Evolutionary conservation across 371 early-diverging fungal genomes (phyloP).

Genomic region (Hamiltosporidium tvaerminnensis): DNA sequence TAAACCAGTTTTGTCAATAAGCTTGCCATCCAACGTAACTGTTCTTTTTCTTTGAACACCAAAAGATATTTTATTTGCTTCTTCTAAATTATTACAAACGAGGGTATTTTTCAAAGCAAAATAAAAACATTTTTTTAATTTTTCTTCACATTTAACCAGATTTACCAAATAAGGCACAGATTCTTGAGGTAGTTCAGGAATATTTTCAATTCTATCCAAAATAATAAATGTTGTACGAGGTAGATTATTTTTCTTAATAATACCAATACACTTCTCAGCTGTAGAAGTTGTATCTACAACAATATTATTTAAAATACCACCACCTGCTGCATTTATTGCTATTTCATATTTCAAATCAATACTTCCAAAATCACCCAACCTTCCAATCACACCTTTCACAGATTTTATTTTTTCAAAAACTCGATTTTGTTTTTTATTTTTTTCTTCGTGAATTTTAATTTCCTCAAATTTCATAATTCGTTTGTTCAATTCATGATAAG

Average conservation of each 20-base stretch:
- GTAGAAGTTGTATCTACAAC: constrained; percentile 49
- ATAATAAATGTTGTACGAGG: neutral
- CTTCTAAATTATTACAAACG: constrained; percentile 35
- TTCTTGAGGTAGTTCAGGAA: constrained; percentile 6
- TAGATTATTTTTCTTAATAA: constrained; percentile 29
- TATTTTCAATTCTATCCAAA: constrained; percentile 39
- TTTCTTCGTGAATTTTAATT: constrained; percentile 10
- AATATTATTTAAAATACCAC: constrained; percentile 38
- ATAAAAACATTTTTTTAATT: constrained; percentile 40
- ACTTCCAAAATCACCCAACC: constrained; percentile 39
- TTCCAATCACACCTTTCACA: constrained; percentile 47
- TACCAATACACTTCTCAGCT: constrained; percentile 46
- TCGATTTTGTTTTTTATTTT: constrained; percentile 19
- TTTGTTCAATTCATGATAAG: constrained; percentile 8
- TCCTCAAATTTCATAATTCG: neutral
- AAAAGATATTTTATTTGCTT: constrained; percentile 48
- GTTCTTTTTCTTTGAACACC: constrained; percentile 35
- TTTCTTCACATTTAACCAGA: constrained; percentile 21
- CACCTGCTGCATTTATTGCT: constrained; percentile 39
- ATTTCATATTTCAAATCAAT: constrained; percentile 38
- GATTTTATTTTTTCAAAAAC: too few species aligned
- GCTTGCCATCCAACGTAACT: constrained; percentile 49
- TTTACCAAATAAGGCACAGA: constrained; percentile 20
- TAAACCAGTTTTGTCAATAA: constrained; percentile 52
- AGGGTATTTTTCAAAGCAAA: constrained; percentile 48